Evolutionary conservation across 2,329 filamentous ascomycete genomes (phyloP), one percentile per base, ranked within the genome.

Genomic region (Cladosporium sp.): DNA sequence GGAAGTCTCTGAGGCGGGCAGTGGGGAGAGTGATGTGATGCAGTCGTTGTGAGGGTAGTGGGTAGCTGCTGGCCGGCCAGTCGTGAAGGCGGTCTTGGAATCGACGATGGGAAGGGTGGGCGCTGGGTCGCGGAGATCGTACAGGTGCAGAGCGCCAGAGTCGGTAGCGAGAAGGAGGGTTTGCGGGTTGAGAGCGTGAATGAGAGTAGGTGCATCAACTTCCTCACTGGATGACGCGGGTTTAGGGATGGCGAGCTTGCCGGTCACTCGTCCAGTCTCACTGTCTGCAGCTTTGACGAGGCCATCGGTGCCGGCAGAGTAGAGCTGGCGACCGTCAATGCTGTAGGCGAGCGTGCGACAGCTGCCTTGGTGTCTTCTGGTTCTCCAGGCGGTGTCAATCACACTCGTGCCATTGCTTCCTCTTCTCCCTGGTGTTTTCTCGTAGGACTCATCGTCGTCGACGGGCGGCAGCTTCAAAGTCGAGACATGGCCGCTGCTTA

Each of bases 11-110:
- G 86, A 85, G 0, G 91, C 80, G 0, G 91, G 90, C 0, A 99
- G 80, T 1, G 91, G 84, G 1, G 88, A 87, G 39, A 99, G 78
- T 43, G 88, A 91, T 27, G 91, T 93, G 49, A 99, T 82, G 69
- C 96, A 96, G 73, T 97, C 92, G 61, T 88, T 84, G 70, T 99
- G 93, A 1, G 92, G 92, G 56, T 84, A 84, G 65, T 92, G 85
- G 8, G 89, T 90, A 64, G 91, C 87, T 18, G 85, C 80, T 1
- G 89, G 89, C 56, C 80, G 85, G 9, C 80, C 72, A 30, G 71
- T 71, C 0, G 76, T 70, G 39, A 86, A 77, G 0, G 75, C 59
- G 30, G 62, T 59, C 50, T 63, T 61, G 9, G 51, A 43, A 40
- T 58, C 50, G 45, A 56, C 47, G 0, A 64, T 56, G 8, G 65